Conservation (phyloP, 257 asterid genomes). For the Eustoma russellianum region DNA sequence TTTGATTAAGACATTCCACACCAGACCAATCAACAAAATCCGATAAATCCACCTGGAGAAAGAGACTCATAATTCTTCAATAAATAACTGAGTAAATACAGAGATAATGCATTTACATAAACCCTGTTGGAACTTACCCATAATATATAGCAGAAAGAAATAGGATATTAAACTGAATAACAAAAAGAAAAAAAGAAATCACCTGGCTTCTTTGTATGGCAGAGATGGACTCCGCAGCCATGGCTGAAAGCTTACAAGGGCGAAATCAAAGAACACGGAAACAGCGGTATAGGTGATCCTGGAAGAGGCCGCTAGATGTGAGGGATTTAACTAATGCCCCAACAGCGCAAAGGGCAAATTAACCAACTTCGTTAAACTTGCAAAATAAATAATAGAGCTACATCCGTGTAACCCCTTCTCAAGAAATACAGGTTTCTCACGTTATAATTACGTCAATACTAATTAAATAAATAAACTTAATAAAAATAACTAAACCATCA, state of each 20-base stretch:
- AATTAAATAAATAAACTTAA: too few relatives aligned
- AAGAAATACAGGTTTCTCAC: too few relatives aligned
- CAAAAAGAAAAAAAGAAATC: neutral
- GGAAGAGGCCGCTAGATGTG: too few relatives aligned
- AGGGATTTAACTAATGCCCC: too few relatives aligned
- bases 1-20: constrained; percentile 79
- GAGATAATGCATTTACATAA: neutral
- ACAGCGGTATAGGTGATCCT: neutral
- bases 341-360: too few relatives aligned
- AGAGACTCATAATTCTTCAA: neutral
- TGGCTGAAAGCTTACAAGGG: constrained; percentile 12
- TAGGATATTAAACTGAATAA: neutral
- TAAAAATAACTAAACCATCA: too few relatives aligned
- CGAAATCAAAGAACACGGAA: neutral
- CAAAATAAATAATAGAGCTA: too few relatives aligned
- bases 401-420: too few relatives aligned
- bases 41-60: constrained; percentile 54
- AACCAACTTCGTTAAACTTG: too few relatives aligned
- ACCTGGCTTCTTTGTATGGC: constrained; percentile 48
- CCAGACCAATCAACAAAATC: constrained; percentile 77
- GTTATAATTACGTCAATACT: too few relatives aligned
- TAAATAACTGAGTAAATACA: neutral
- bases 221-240: constrained; percentile 69
- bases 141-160: neutral
- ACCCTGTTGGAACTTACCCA: too few relatives aligned